Evolutionary conservation across 2,329 filamentous ascomycete genomes (phyloP).

Genomic region (Aspergillus ochraceoroseus): DNA sequence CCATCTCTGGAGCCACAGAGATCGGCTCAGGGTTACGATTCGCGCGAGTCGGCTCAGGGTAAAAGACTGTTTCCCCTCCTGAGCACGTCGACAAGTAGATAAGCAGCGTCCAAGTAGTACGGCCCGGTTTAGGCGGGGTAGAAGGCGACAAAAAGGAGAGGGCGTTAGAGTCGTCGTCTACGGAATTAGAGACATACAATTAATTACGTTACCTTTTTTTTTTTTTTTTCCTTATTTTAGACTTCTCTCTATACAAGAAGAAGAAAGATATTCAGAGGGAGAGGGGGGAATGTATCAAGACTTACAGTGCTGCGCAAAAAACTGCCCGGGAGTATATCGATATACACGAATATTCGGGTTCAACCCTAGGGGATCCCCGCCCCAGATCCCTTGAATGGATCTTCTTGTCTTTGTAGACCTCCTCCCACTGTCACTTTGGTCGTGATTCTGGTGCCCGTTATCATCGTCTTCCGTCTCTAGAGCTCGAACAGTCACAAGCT

Average conservation of each 20-base stretch:
- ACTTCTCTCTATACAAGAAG: background rate
- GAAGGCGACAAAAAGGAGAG: constrained; percentile 54
- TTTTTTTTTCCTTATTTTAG: background rate
- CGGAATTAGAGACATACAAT: constrained; percentile 10
- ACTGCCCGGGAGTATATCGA: constrained; percentile 78
- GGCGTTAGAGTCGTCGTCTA: constrained; percentile 82
- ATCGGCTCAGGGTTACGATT: constrained; percentile 57
- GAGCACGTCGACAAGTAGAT: constrained; percentile 80
- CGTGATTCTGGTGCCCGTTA: too few species aligned
- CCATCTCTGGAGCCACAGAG: constrained; percentile 69
- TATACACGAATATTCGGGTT: constrained; percentile 89
- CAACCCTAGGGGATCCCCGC: constrained; percentile 74
- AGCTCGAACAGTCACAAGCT: constrained; percentile 47
- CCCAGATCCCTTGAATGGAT: constrained; percentile 55
- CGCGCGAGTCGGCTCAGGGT: constrained; percentile 57
- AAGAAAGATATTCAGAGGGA: background rate
- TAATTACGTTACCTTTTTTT: constrained; percentile 1
- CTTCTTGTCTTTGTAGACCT: constrained; percentile 12
- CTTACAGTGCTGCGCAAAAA: constrained; percentile 88
- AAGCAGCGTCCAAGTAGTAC: constrained; percentile 86
- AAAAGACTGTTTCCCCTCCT: constrained; percentile 90
- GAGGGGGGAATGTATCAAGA: constrained; percentile 21
- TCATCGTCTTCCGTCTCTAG: constrained; percentile 30
- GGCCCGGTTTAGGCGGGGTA: constrained; percentile 47
- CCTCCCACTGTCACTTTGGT: constrained; percentile 19